Percentiles rank a stretch among this genome's conserved stretches.
Evolutionary conservation across 1,139 yeast species (phyloP).

Genomic region (Yamadazyma pseudoaaseri): DNA sequence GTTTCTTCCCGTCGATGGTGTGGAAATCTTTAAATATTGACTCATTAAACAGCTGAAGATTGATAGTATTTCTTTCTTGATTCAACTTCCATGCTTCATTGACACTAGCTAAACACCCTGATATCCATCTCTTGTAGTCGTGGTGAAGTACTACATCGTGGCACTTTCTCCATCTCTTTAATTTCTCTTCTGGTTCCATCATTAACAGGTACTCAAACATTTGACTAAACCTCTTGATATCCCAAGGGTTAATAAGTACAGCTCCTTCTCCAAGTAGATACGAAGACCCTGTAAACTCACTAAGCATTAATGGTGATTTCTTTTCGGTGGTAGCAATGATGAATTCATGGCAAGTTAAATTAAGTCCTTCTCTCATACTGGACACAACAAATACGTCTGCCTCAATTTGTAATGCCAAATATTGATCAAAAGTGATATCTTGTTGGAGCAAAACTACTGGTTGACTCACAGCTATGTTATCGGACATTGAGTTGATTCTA

Average conservation of each 20-base stretch:
- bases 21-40: constrained; percentile 39
- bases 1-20: constrained; percentile 38
- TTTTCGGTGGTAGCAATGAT: constrained; percentile 70
- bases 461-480: constrained; percentile 71
- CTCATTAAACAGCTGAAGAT: constrained; percentile 25
- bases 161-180: constrained; percentile 60
- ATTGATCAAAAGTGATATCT: constrained; percentile 86
- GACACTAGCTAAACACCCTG: constrained; percentile 54
- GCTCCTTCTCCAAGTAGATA: constrained; percentile 69
- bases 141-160: constrained; percentile 58
- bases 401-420: constrained; percentile 79
- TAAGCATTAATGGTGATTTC: constrained; percentile 79
- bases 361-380: constrained; percentile 95
- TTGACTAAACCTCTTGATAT: constrained; percentile 61
- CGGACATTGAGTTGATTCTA: constrained; percentile 75
- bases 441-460: constrained; percentile 88
- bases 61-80: constrained; percentile 25
- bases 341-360: constrained; percentile 92
- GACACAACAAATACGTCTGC: constrained; percentile 88
- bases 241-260: constrained; percentile 89
- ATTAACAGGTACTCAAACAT: constrained; percentile 61
- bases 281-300: constrained; percentile 96
- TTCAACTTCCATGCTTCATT: constrained; percentile 65
- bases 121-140: constrained; percentile 78
- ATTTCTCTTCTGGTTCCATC: constrained; percentile 60